Evolutionary conservation across 257 asterid genomes (phyloP).

Genomic region (Nicotiana benthamiana): DNA sequence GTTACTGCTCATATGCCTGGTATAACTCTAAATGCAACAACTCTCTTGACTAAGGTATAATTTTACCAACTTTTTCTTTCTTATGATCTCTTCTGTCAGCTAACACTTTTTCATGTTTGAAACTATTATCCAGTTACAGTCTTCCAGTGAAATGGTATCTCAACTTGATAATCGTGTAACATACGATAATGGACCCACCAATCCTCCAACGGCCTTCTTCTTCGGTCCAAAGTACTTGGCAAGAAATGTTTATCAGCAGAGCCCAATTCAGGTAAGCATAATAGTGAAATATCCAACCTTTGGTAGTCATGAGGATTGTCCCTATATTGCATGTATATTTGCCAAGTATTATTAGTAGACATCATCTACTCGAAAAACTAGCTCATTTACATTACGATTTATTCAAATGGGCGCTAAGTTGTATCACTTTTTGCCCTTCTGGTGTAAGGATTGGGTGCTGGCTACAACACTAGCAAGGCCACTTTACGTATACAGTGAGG

Average conservation of each 20-base stretch:
- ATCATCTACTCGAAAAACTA: neutral
- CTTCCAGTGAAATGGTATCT: neutral
- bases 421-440: neutral
- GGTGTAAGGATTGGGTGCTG: slow-evolving; percentile 23
- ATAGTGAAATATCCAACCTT: neutral
- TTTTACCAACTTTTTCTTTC: neutral
- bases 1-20: slow-evolving; percentile 27
- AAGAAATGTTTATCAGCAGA: slow-evolving; percentile 13
- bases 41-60: slow-evolving; percentile 13
- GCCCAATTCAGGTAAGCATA: slow-evolving; percentile 22
- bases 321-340: neutral
- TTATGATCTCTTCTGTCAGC: neutral
- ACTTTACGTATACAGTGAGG: neutral
- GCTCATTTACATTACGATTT: too few relatives aligned
- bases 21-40: slow-evolving; percentile 6
- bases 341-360: neutral
- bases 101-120: neutral
- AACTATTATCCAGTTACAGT: neutral
- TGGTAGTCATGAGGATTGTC: neutral
- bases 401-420: neutral
- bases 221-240: slow-evolving; percentile 20
- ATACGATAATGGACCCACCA: slow-evolving; percentile 16
- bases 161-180: slow-evolving; percentile 6
- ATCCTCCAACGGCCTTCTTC: slow-evolving; percentile 15
- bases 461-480: slow-evolving; percentile 22